A percentile compares a stretch with the other conserved stretches of the same genome.
These are phyloP conservation scores for Coniella lustricola DNA, from an alignment of 2,329 filamentous ascomycete genomes.

Conservation along the genomic window DNA sequence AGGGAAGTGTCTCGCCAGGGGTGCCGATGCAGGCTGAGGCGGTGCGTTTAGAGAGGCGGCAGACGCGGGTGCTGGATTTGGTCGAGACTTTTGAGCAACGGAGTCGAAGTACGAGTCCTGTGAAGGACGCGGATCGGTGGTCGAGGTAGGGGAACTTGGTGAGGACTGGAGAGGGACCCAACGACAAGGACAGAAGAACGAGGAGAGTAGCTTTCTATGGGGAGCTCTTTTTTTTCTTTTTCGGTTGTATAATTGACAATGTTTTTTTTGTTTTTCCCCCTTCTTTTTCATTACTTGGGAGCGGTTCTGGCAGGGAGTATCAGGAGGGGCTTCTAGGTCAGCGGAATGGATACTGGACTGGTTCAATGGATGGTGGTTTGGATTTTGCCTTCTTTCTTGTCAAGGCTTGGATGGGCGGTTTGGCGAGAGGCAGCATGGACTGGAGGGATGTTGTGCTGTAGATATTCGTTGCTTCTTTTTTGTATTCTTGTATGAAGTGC, in stretches of 20 bases:
- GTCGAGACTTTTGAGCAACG: constrained; percentile 47
- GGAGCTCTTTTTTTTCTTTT: too few relatives aligned
- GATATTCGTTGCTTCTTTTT: too few relatives aligned
- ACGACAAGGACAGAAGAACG: too few relatives aligned
- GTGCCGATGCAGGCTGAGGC: constrained; percentile 15
- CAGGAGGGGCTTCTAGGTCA: not conserved
- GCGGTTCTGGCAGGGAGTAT: not conserved
- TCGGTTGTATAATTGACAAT: too few relatives aligned
- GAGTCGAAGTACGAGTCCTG: constrained; percentile 36
- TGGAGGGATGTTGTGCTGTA: too few relatives aligned
- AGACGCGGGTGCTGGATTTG: constrained; percentile 46
- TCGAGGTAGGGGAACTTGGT: not conserved
- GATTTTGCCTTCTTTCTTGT: too few relatives aligned
- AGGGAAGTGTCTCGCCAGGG: constrained; percentile 13
- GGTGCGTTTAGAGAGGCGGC: constrained; percentile 30
- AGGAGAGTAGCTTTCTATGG: too few relatives aligned
- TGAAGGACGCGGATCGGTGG: not conserved
- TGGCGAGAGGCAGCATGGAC: too few relatives aligned
- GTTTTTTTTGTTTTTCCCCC: too few relatives aligned
- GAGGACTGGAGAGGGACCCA: not conserved
- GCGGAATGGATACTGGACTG: not conserved
- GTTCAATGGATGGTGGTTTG: not conserved
- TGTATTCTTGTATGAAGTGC: too few relatives aligned
- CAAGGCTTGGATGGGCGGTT: too few relatives aligned
- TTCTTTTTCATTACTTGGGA: too few relatives aligned